Base-by-base conservation (phyloP, 805 yeast species). In the Saturnispora sanitii region DNA sequence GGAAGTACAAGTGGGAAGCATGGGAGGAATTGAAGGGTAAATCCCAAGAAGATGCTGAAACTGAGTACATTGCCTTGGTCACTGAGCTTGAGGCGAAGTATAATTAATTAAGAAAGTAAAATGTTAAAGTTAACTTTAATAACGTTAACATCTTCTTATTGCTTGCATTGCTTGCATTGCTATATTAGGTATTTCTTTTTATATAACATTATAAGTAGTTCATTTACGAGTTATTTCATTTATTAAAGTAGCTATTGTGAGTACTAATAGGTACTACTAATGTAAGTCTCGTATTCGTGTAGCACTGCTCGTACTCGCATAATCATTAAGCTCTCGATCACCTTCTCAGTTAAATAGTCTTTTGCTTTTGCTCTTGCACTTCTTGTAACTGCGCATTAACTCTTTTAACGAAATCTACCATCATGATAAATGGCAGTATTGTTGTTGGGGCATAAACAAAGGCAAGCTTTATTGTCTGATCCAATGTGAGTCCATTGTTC, bases 1-100 rank as follows among this genome's bases (percentile, higher is more conserved):
- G 90, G 52, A 87, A 94, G 67, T 83, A 84, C 75, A 92, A 92
- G 73, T 92, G 97, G 97, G 90, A 88, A 60, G 75, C 97, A 7
- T 92, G 97, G 97, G 80, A 80, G 55, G 79, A 77, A 54, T 68
- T 80, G 57, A 82, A 83, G 68, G 98, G 98, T 44, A 75, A 74
- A 46, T 65, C 86, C 31, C 83, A 82, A 65, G 94, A 77, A 52
- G 96, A 86, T 27, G 98, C 98, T 45, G 97, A 90, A 71, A 49
- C 71, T 53, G 71, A 86, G 63, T 77, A 82, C 68, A 82, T 82
- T 56, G 79, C 60, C 8, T 65, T 82, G 33, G 90, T 77, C 40
- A 77, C 75, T 51, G 73, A 73, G 57, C 68, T 83, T 66, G 62
- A 73, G 45, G 73, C 68, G 40, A 73, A 73, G 55, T 73, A 74